These are phyloP conservation scores for Saccharomyces hybrid DNA, from an alignment of 1,139 yeast species.

Conservation along the genomic window DNA sequence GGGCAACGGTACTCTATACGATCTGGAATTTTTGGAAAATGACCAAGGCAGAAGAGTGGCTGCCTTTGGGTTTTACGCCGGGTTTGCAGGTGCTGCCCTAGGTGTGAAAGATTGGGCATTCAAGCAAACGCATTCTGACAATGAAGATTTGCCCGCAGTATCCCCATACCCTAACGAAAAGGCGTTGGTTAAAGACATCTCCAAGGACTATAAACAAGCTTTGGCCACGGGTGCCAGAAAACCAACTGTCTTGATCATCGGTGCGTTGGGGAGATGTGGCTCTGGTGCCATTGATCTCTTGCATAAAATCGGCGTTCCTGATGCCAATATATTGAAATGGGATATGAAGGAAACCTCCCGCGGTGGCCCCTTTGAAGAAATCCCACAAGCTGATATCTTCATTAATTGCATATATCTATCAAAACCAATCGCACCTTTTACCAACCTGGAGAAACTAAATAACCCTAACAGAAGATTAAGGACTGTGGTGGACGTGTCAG, in stretches of 20 bases:
- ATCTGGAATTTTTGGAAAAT: conserved; percentile 87
- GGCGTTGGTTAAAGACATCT: conserved; percentile 63
- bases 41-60: conserved; percentile 97
- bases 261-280: conserved; percentile 98
- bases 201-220: conserved; percentile 52
- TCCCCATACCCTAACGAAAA: conserved; percentile 76
- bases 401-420: conserved; percentile 93
- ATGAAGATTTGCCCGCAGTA: conserved; percentile 66
- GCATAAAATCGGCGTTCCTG: conserved; percentile 81
- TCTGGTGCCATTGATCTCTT: conserved; percentile 91
- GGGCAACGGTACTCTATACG: conserved; percentile 86
- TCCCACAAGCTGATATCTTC: conserved; percentile 77
- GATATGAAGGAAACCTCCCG: conserved; percentile 92
- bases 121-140: conserved; percentile 63
- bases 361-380: conserved; percentile 96
- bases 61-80: conserved; percentile 97
- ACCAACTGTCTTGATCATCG: conserved; percentile 83
- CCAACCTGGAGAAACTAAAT: conserved; percentile 62
- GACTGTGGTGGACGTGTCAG: conserved; percentile 93
- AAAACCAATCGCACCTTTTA: conserved; percentile 86
- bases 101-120: conserved; percentile 93
- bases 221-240: conserved; percentile 51
- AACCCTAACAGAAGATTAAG: conserved; percentile 61
- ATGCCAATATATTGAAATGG: conserved; percentile 78
- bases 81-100: conserved; percentile 97